Percentiles rank a stretch among this genome's conserved stretches.
phyloP scores from a whole-genome alignment of 176 grass and related monocot species.

The Puya raimondii region DNA sequence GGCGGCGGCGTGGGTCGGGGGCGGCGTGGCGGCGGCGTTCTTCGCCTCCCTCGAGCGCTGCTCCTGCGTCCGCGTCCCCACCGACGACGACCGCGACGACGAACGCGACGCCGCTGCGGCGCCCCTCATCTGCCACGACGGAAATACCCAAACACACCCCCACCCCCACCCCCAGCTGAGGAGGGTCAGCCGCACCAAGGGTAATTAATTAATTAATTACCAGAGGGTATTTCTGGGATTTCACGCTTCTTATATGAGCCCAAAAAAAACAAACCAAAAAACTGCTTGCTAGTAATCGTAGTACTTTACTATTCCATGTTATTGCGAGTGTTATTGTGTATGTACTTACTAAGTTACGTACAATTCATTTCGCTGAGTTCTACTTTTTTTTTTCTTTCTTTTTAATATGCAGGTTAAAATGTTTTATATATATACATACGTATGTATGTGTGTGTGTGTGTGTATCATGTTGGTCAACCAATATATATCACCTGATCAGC shows the following conservation, averaged over 20 bases:
- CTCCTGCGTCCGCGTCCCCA: constrained; percentile 62
- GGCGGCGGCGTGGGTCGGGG: constrained; percentile 57
- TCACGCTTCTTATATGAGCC: constrained; percentile 1
- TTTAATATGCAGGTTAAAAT: too few relatives aligned
- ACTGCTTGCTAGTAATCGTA: too few relatives aligned
- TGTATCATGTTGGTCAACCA: too few relatives aligned
- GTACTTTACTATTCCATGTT: background rate
- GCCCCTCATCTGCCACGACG: constrained; percentile 36
- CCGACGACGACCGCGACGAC: constrained; percentile 59
- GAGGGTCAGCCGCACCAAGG: constrained; percentile 14
- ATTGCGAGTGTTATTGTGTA: too few relatives aligned
- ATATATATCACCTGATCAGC: too few relatives aligned
- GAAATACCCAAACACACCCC: constrained; percentile 4
- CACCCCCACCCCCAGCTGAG: constrained; percentile 5
- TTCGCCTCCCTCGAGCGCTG: constrained; percentile 75
- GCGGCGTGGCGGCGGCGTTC: constrained; percentile 55
- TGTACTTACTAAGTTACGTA: too few relatives aligned
- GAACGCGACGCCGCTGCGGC: constrained; percentile 30
- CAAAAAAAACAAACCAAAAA: too few relatives aligned
- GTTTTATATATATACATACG: too few relatives aligned
- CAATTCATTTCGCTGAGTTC: too few relatives aligned
- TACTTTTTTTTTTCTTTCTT: too few relatives aligned
- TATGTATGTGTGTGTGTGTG: too few relatives aligned
- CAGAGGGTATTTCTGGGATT: background rate
- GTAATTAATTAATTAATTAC: background rate